Evolutionary conservation across 768 basidiomycete species (phyloP).

Genomic region (Obba rivulosa): DNA sequence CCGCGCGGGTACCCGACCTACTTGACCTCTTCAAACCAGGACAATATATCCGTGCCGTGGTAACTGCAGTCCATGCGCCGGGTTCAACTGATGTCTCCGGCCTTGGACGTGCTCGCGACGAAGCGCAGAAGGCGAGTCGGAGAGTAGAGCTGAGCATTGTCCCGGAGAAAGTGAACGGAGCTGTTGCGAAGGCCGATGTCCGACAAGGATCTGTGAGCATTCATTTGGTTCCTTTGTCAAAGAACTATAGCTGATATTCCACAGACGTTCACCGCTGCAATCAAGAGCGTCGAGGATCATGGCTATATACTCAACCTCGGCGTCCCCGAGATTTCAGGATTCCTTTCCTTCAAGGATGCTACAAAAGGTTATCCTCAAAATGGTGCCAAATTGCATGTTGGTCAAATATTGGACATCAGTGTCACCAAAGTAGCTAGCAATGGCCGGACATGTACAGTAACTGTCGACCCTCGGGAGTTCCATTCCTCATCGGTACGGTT

Average conservation of each 20-base stretch:
- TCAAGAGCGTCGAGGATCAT: conserved; percentile 89
- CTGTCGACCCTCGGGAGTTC: conserved; percentile 44
- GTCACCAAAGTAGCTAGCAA: conserved; percentile 68
- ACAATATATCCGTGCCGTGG: conserved; percentile 78
- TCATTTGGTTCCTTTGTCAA: background rate
- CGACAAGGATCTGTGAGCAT: conserved; percentile 66
- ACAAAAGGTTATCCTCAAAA: conserved; percentile 32
- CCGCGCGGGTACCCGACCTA: conserved; percentile 56
- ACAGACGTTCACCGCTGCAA: conserved; percentile 69
- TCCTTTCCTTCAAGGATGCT: conserved; percentile 75
- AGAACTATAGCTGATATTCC: background rate
- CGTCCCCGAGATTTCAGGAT: conserved; percentile 71
- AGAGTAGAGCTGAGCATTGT: conserved; percentile 81
- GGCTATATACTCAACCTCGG: conserved; percentile 90
- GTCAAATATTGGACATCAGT: conserved; percentile 62
- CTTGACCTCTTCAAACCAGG: conserved; percentile 74
- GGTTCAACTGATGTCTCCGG: conserved; percentile 57
- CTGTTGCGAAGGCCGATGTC: conserved; percentile 74
- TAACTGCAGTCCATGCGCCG: conserved; percentile 61
- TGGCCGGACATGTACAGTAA: conserved; percentile 73
- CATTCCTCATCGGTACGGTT: conserved; percentile 50
- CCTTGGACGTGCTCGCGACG: conserved; percentile 61
- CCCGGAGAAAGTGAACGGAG: conserved; percentile 81
- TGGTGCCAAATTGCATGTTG: conserved; percentile 43
- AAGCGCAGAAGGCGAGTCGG: conserved; percentile 59